These are phyloP conservation scores for Clarireedia paspali DNA, from an alignment of 2,329 filamentous ascomycete genomes.

Conservation along the genomic window DNA sequence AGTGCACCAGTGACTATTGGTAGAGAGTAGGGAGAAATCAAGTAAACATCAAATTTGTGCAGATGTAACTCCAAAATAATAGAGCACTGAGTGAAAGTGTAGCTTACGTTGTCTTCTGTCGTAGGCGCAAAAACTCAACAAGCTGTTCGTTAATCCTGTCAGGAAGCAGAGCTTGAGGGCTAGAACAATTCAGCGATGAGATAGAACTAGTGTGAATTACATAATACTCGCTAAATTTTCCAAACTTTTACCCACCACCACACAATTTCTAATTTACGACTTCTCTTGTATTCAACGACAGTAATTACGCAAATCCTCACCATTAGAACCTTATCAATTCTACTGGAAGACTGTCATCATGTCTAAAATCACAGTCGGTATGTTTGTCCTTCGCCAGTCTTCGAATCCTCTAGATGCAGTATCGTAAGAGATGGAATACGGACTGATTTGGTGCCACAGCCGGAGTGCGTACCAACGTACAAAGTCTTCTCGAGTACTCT, in stretches of 20 bases:
- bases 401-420: background rate
- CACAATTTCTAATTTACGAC: constrained; percentile 7
- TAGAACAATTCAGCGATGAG: background rate
- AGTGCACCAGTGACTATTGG: too few species aligned
- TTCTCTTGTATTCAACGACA: constrained; percentile 6
- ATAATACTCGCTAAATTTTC: constrained; percentile 2
- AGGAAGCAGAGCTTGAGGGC: too few species aligned
- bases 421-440: background rate
- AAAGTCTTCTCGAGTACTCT: constrained; percentile 92
- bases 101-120: too few species aligned
- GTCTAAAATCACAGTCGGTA: constrained; percentile 80
- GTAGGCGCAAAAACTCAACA: too few species aligned
- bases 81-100: too few species aligned
- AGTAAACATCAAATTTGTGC: too few species aligned
- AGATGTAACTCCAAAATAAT: too few species aligned
- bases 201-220: background rate
- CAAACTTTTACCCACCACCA: background rate
- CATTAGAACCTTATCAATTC: constrained; percentile 60
- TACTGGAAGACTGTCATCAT: constrained; percentile 86
- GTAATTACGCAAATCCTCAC: constrained; percentile 48
- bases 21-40: too few species aligned
- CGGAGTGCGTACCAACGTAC: constrained; percentile 93
- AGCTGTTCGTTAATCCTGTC: too few species aligned
- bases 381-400: constrained; percentile 19
- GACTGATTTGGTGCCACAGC: constrained; percentile 47